Percentiles rank a stretch among this genome's conserved stretches.
phyloP scores from a whole-genome alignment of 2,329 filamentous ascomycete species.

The Xylogone sp. region DNA sequence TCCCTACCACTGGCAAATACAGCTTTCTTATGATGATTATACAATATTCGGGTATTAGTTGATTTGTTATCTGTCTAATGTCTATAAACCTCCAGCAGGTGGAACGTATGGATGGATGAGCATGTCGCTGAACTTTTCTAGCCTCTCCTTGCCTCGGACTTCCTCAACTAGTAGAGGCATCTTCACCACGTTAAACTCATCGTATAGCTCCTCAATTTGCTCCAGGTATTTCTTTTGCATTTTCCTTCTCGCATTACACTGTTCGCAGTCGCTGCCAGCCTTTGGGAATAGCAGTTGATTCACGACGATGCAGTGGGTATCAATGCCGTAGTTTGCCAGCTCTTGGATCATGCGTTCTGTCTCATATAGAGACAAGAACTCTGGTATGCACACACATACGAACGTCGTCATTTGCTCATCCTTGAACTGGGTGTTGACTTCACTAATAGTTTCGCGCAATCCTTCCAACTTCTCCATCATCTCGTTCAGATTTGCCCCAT shows the following conservation, averaged over 20 bases:
- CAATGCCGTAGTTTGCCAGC: constrained; percentile 86
- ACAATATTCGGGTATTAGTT: constrained; percentile 5
- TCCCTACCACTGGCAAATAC: not conserved
- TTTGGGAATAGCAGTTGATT: constrained; percentile 96
- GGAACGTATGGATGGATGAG: constrained; percentile 72
- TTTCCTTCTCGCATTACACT: constrained; percentile 90
- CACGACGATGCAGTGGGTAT: constrained; percentile 95
- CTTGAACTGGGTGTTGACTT: constrained; percentile 98
- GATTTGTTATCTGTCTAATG: not conserved
- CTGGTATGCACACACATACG: constrained; percentile 96
- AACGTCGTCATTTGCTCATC: constrained; percentile 94
- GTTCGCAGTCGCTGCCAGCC: constrained; percentile 79
- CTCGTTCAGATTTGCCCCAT: constrained; percentile 88
- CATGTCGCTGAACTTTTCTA: constrained; percentile 89
- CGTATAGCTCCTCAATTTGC: constrained; percentile 97
- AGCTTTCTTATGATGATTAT: not conserved
- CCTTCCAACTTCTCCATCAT: constrained; percentile 94
- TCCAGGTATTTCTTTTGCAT: constrained; percentile 99
- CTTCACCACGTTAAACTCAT: constrained; percentile 98
- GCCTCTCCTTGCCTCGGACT: constrained; percentile 88
- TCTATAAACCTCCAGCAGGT: constrained; percentile 39
- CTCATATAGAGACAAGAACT: constrained; percentile 95
- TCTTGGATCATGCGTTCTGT: constrained; percentile 99
- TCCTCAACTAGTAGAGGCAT: constrained; percentile 97
- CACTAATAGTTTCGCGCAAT: constrained; percentile 85